Evolutionary conservation across 1,284 basidiomycete genomes (phyloP), one percentile per base, ranked within the genome.

Genomic region (Chalciporus sp.): DNA sequence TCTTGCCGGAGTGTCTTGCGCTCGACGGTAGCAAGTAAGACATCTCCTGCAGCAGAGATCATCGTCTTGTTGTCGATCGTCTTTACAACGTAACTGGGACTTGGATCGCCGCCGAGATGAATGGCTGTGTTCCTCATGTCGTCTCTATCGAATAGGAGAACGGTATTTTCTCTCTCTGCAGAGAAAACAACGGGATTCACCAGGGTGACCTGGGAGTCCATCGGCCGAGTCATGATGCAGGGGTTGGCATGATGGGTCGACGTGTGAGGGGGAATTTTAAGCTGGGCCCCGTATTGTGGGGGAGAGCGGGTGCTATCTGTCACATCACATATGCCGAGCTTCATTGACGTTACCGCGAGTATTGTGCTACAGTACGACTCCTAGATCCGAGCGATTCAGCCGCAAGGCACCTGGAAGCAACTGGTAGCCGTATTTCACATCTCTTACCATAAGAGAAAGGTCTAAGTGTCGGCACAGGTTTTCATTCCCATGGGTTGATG

Each of bases 171-270:
- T 2, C 33, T 46, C 19, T 37, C 19, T 35, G 23, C 35, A 20
- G 9, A n/a, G 31, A 23, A 45, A 10, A 19, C 5, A 7, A 1
- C 2, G 11, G 43, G 9, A 42, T 66, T 49, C 39, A 60, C 45
- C 14, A 63, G 48, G 9, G 64, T 66, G 39, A 66, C 48, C 33
- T 63, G 64, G 28, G 62, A 65, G 3, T 60, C 41, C 57, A 59
- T 57, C 47, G 29, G 29, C 28, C 26, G 17, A 27, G 7, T 29
- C 31, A 27, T 23, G 23, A 6, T 37, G 35, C 35, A 37, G n/a
- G 4, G 16, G 3, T 37, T 37, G 35, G n/a, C 16, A 17, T 9
- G n/a, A n/a, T 31, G 29, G 8, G 10, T 31, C 12, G 8, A 10
- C 29, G 29, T 31, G 29, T 3, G 29, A 23, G 23, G 23, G 23